Evolutionary conservation across 225 moss, liverwort and hornwort genomes (phyloP).

Genomic region (Asterella californica): DNA sequence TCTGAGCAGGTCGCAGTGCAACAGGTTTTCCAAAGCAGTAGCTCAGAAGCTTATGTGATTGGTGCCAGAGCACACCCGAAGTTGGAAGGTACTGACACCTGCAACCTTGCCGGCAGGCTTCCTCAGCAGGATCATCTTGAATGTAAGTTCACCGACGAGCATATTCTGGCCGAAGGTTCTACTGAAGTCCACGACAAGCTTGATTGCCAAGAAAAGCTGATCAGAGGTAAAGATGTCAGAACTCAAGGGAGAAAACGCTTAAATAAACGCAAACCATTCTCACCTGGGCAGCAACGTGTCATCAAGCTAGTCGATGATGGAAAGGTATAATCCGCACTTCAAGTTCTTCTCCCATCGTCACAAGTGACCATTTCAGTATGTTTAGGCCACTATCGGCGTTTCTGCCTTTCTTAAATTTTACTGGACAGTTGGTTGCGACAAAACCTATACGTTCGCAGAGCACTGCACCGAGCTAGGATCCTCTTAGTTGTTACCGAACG

Average conservation of each 20-base stretch:
- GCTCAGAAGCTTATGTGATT: not conserved
- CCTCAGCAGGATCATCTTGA: not conserved
- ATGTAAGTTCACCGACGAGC: not conserved
- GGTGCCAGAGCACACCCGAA: not conserved
- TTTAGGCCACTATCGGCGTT: no score
- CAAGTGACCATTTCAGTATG: no score
- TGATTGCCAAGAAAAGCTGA: not conserved
- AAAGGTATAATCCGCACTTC: constrained; percentile 36
- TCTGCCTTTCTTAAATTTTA: no score
- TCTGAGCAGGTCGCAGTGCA: not conserved
- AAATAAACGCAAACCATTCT: constrained; percentile 25
- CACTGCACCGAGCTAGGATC: no score
- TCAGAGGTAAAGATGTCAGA: not conserved
- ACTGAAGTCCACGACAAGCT: constrained; percentile 21
- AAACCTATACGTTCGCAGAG: no score
- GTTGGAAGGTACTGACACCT: not conserved
- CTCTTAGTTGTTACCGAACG: no score
- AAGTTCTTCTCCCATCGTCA: not conserved
- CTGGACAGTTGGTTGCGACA: no score
- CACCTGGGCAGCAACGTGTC: constrained; percentile 61
- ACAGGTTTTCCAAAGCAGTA: not conserved
- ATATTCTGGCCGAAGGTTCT: not conserved
- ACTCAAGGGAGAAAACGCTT: not conserved
- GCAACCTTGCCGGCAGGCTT: not conserved
- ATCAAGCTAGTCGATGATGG: constrained; percentile 53